Evolutionary conservation across 2,329 filamentous ascomycete genomes (phyloP), one percentile per base, ranked within the genome.

Genomic region (Verticillium longisporum): DNA sequence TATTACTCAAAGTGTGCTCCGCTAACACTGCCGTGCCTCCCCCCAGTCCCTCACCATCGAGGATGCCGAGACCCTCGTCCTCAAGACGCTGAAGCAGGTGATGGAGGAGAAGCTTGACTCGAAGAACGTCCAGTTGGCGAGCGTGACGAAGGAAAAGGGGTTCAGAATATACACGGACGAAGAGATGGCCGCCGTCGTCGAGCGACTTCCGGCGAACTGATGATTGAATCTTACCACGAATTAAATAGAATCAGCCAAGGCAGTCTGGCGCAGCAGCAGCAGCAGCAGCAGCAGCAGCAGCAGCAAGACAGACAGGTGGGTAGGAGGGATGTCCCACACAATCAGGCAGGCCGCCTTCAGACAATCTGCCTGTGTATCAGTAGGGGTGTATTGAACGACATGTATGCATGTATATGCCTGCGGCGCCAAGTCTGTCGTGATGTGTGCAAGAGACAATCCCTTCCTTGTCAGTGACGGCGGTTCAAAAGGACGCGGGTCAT

Each of bases 61-160:
- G 61, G 95, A 99, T 73, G 95, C 95, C 62, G 95, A 99, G 80
- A 95, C 93, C 3, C 80, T 99, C 67, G 93, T 97, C 58, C 82
- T 99, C 72, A 98, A 98, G 86, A 99, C 95, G 41, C 78, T 99
- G 75, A 99, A 98, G 85, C 95, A 99, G 80, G 95, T 99, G 68
- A 99, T 99, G 95, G 95, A 99, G 80, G 95, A 99, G 87, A 99
- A 99, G 82, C 84, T 99, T 63, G 95, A 99, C 75, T 86, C 92
- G 66, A 99, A 99, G 86, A 99, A 99, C 73, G 95, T 99, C 67
- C 95, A 99, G 81, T 78, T 99, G 68, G 95, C 95, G 60, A 98
- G 94, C 73, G 95, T 99, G 61, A 99, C 95, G 65, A 96, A 93
- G 83, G 94, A 97, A 68, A 94, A 91, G 79, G 95, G 95, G 61